Percentiles rank a stretch among this genome's conserved stretches.
These are phyloP conservation scores for Thelonectria blattea DNA, from an alignment of 2,329 filamentous ascomycete species.

Conservation along the genomic window DNA sequence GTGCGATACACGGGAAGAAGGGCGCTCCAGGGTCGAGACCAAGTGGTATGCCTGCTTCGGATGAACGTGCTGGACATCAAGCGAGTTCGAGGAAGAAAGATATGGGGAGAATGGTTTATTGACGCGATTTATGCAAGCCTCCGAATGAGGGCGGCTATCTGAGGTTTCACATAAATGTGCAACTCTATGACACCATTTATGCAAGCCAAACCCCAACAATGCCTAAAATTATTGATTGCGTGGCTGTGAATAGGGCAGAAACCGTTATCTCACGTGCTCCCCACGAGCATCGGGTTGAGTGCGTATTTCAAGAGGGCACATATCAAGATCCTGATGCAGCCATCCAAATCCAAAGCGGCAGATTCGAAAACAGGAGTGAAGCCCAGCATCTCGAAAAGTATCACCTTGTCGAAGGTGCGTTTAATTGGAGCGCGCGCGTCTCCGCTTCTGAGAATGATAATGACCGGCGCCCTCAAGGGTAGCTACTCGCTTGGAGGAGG, in stretches of 20 bases:
- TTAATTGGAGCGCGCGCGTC: neutral
- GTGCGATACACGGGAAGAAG: no score
- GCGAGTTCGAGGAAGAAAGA: no score
- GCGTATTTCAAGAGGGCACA: neutral
- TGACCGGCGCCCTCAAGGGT: neutral
- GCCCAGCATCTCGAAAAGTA: neutral
- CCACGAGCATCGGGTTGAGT: neutral
- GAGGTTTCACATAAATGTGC: neutral
- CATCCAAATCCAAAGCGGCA: no score
- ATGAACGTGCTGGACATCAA: no score
- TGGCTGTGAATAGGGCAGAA: neutral
- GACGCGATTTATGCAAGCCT: no score
- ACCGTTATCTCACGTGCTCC: no score
- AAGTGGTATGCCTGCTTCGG: no score
- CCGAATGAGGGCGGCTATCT: no score
- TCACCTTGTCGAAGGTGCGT: neutral
- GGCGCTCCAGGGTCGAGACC: no score
- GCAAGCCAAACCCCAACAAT: neutral
- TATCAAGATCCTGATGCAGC: neutral
- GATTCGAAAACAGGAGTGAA: neutral
- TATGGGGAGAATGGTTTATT: no score
- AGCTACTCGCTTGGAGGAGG: neutral
- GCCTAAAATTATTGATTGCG: neutral
- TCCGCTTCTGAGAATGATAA: neutral
- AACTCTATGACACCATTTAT: neutral